These are phyloP conservation scores for Colletotrichum godetiae DNA, from an alignment of 2,329 filamentous ascomycete species.

Conservation along the genomic window DNA sequence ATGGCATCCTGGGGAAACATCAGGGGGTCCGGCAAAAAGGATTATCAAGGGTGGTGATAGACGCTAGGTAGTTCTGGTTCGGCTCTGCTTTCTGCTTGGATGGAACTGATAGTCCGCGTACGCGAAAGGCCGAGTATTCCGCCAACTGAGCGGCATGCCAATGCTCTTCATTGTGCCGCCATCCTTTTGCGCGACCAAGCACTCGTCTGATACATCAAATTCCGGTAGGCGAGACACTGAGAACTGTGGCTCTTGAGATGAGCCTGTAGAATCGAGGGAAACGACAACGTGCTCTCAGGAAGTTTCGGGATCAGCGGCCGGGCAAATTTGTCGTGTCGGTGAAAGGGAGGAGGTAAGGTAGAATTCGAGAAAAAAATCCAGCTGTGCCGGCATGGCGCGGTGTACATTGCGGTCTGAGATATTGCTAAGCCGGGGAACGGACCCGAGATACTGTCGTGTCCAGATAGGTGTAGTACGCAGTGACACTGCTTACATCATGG, in stretches of 20 bases:
- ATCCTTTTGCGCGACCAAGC: not conserved
- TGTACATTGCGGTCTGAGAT: slow-evolving; percentile 22
- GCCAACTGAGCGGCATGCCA: not conserved
- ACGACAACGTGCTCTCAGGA: slow-evolving; percentile 21
- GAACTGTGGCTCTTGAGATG: slow-evolving; percentile 9
- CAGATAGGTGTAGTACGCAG: not conserved
- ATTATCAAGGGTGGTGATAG: not conserved
- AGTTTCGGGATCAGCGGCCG: slow-evolving; percentile 31
- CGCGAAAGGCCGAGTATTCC: not conserved
- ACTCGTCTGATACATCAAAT: slow-evolving; percentile 25
- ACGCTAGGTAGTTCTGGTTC: slow-evolving; percentile 2
- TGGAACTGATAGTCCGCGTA: not conserved
- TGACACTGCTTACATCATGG: slow-evolving; percentile 29
- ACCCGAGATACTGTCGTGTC: not conserved
- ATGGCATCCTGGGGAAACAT: slow-evolving; percentile 17
- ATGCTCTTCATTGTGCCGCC: not conserved
- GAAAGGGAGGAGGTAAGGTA: not conserved
- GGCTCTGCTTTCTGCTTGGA: not conserved
- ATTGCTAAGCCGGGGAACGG: slow-evolving; percentile 21
- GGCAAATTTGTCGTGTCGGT: slow-evolving; percentile 21
- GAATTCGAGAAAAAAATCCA: not conserved
- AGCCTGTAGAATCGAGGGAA: slow-evolving; percentile 24
- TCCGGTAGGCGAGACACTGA: slow-evolving; percentile 25
- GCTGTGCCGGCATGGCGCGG: not conserved
- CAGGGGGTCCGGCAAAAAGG: slow-evolving; percentile 20